Evolutionary conservation across 257 asterid species (phyloP).

Genomic region (Ehretia macrophylla): DNA sequence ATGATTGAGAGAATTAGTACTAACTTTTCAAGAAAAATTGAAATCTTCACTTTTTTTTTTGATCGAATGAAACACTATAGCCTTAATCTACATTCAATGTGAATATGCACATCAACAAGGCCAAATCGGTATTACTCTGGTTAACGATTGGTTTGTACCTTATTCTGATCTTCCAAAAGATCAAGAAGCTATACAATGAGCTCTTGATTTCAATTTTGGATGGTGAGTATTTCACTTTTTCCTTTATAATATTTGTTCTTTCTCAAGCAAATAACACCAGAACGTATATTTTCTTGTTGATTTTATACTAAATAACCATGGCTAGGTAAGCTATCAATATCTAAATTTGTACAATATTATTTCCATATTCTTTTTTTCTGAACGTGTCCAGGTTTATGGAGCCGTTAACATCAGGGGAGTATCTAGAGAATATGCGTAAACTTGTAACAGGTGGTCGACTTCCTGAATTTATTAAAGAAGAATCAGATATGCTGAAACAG

Average conservation of each 20-base stretch:
- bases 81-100: neutral
- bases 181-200: neutral
- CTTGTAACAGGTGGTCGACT: neutral
- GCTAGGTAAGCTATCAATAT: too few relatives aligned
- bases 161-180: neutral
- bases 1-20: too few relatives aligned
- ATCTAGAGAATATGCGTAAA: conserved; percentile 5
- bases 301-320: too few relatives aligned
- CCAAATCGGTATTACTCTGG: conserved; percentile 7
- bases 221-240: conserved; percentile 4
- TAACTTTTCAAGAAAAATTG: too few relatives aligned
- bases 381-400: conserved; percentile 1
- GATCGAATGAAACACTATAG: too few relatives aligned
- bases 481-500: neutral
- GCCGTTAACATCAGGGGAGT: neutral
- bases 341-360: too few relatives aligned
- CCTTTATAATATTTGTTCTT: too few relatives aligned
- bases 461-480: neutral
- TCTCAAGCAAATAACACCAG: too few relatives aligned
- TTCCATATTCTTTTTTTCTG: neutral
- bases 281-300: too few relatives aligned
- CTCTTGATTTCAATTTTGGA: conserved; percentile 5
- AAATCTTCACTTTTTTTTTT: too few relatives aligned
- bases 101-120: neutral
- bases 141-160: neutral